Percentiles rank a stretch among this genome's conserved stretches.
Conservation (phyloP, 208 protist species). For the Trypanosoma lewisi region DNA sequence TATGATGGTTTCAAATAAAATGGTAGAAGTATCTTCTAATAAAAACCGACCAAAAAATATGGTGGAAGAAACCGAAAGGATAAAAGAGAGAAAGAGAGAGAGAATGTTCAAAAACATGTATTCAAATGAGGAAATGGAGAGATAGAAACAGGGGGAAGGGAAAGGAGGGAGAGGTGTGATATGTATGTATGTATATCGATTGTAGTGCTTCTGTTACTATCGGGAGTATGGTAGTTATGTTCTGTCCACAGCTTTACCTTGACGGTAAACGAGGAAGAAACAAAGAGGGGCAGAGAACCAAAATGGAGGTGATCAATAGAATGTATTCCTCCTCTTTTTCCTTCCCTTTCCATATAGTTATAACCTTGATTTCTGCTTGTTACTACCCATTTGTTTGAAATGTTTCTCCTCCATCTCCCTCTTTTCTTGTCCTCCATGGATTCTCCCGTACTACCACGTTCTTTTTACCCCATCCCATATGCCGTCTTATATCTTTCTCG, state of each 20-base stretch:
- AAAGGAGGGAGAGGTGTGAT: too few relatives aligned
- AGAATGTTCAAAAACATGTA: too few relatives aligned
- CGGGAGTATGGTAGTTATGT: not conserved
- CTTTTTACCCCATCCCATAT: not conserved
- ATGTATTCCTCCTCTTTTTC: slow-evolving; percentile 6
- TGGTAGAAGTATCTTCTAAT: too few relatives aligned
- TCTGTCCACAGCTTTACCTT: not conserved
- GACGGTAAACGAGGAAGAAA: slow-evolving; percentile 3
- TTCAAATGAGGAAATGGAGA: too few relatives aligned
- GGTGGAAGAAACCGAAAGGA: too few relatives aligned
- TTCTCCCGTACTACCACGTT: slow-evolving; percentile 12
- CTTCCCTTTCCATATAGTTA: not conserved
- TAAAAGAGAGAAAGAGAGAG: too few relatives aligned
- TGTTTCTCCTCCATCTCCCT: not conserved
- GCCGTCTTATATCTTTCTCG: too few relatives aligned
- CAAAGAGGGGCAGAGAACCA: slow-evolving; percentile 4
- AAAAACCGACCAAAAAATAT: too few relatives aligned
- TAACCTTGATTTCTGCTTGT: slow-evolving; percentile 6
- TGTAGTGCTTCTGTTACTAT: too few relatives aligned
- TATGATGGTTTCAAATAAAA: not conserved
- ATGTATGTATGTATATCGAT: too few relatives aligned
- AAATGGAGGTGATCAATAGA: not conserved
- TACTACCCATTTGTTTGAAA: slow-evolving; percentile 1
- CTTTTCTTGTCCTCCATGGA: slow-evolving; percentile 6
- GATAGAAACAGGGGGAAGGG: too few relatives aligned